Base-by-base conservation (phyloP, 225 moss, liverwort and hornwort species). In the Anthoceros angustus region DNA sequence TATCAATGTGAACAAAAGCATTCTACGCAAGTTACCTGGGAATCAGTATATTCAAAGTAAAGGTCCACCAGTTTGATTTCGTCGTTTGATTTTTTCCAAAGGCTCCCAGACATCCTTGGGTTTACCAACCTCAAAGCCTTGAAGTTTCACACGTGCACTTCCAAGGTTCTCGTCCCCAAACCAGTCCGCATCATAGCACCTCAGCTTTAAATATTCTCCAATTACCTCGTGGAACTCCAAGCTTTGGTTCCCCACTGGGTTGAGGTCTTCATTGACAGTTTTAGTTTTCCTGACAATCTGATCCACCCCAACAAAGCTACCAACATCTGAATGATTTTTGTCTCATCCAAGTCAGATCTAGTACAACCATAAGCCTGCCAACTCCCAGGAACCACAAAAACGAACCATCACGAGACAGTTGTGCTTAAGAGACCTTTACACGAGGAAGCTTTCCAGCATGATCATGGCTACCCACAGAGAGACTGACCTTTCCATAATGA, bases 101-200 rank as follows among this genome's bases (percentile, higher is more conserved):
- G 94, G 94, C 42, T 91, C 91, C 94, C 94, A 95, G 24, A 95
- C 86, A 72, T 95, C 88, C 76, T 73, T 95, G 25, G 70, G 73
- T 40, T 60, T 63, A 41, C 85, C 85, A 48, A 91, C 88, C 64
- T 86, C 95, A 15, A 95, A 72, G 64, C 95, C 95, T 80, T 95
- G 95, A 74, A 95, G 72, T 69, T 91, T 95, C 69, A 95, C 95
- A 40, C 91, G 90, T 8, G 95, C 95, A 61, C 91, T 91, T 63
- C 95, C 95, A 77, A 95, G 69, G 68, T 91, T 95, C 77, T 95
- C 95, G 50, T 95, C 95, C 68, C 86, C 91, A 70, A 95, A 88
- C 63, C 83, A 84, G 78, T 95, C 91, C 43, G 95, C 91, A 72
- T 95, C 95, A 71, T 88, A 95, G 61, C 95, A 95, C 75, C 90